Conservation (phyloP, 306 rosid genomes). For the Bauhinia variegata region DNA sequence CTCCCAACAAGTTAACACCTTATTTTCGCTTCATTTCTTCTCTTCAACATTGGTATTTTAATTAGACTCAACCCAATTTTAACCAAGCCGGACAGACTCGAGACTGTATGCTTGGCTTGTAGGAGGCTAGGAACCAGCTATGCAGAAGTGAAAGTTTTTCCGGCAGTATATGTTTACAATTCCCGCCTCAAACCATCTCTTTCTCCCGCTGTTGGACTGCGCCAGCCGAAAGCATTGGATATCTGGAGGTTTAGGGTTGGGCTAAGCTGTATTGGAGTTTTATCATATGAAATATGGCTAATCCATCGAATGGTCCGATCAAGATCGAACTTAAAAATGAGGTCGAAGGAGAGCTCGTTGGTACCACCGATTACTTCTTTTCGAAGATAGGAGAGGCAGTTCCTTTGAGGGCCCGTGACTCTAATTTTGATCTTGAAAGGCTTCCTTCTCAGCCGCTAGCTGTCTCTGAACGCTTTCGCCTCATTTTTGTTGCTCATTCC, state of each 20-base stretch:
- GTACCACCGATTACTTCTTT: conserved; percentile 61
- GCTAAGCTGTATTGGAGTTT: not conserved
- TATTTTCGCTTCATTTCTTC: too few relatives aligned
- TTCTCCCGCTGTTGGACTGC: not conserved
- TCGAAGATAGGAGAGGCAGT: conserved; percentile 66
- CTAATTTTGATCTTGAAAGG: conserved; percentile 44
- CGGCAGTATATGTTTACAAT: not conserved
- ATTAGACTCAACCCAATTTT: too few relatives aligned
- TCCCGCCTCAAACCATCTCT: conserved; percentile 17
- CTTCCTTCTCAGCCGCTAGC: conserved; percentile 76
- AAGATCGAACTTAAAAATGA: conserved; percentile 47
- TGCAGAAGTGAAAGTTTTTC: too few relatives aligned
- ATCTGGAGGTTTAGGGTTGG: conserved; percentile 13
- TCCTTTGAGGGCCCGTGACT: conserved; percentile 52
- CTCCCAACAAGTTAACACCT: too few relatives aligned
- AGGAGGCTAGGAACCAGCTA: too few relatives aligned
- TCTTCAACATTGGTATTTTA: too few relatives aligned
- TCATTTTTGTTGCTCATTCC: conserved; percentile 67
- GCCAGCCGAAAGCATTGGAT: not conserved
- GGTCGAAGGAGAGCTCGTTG: conserved; percentile 53
- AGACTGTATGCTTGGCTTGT: too few relatives aligned
- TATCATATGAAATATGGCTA: conserved; percentile 14
- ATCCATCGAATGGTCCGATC: conserved; percentile 1
- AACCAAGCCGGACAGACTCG: too few relatives aligned
- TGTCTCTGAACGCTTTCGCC: conserved; percentile 68